These are phyloP conservation scores for Fagus crenata DNA, from an alignment of 306 rosid species.

Conservation along the genomic window DNA sequence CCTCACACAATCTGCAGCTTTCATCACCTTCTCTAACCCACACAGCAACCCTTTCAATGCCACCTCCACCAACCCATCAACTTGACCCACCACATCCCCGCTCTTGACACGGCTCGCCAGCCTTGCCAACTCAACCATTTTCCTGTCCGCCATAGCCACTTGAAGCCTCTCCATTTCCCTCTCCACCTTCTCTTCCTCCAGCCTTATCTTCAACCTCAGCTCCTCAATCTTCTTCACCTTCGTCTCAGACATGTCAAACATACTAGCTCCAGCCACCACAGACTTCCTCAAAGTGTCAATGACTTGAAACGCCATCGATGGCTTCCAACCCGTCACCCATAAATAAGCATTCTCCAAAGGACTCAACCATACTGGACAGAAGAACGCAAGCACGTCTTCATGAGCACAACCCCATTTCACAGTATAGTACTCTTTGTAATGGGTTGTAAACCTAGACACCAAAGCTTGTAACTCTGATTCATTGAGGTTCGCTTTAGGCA, in stretches of 20 bases:
- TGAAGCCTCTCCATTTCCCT: conserved; percentile 53
- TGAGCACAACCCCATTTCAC: conserved; percentile 66
- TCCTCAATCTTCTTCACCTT: conserved; percentile 30
- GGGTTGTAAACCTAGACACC: conserved; percentile 47
- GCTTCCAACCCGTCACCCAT: conserved; percentile 57
- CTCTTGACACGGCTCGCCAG: conserved; percentile 14
- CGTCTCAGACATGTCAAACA: conserved; percentile 28
- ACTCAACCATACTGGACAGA: conserved; percentile 45
- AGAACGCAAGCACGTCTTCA: conserved; percentile 60
- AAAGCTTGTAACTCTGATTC: conserved; percentile 35
- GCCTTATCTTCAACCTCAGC: conserved; percentile 29
- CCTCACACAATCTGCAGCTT: conserved; percentile 76
- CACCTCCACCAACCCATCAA: conserved; percentile 36
- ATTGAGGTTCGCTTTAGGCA: not conserved
- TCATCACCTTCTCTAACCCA: conserved; percentile 62
- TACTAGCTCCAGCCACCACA: not conserved
- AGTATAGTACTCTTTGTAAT: conserved; percentile 59
- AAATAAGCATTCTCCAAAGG: conserved; percentile 39
- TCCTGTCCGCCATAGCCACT: conserved; percentile 57
- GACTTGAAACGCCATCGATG: conserved; percentile 40
- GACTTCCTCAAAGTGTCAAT: conserved; percentile 9
- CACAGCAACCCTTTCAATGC: conserved; percentile 45
- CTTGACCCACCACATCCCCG: not conserved
- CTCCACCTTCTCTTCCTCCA: conserved; percentile 46
- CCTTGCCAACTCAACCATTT: conserved; percentile 44